Conservation (phyloP, 371 early-diverging fungal genomes). For the Apophysomyces trapeziformis region DNA sequence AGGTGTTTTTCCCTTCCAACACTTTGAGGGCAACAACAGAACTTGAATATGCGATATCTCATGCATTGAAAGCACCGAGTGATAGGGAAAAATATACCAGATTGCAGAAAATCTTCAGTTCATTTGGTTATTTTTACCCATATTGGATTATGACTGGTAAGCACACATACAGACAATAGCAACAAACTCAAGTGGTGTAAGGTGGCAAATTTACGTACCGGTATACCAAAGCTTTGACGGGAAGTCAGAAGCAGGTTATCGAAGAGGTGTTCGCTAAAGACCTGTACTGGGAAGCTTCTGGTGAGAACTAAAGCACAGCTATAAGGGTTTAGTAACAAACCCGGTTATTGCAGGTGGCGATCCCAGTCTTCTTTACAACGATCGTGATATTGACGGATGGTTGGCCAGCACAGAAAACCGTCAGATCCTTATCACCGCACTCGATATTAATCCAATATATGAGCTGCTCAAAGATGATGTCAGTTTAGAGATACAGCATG, state of each 20-base stretch:
- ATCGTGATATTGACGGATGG: not conserved
- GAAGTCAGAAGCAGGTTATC: not conserved
- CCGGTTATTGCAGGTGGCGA: not conserved
- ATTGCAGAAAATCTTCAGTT: not conserved
- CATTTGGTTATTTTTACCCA: not conserved
- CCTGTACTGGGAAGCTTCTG: not conserved
- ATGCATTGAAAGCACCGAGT: not conserved
- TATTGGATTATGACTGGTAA: not conserved
- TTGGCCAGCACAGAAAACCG: not conserved
- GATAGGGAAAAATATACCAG: not conserved
- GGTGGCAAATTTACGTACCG: not conserved
- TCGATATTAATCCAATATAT: not conserved
- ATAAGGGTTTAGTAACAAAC: too few species aligned
- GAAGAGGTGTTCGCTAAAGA: not conserved
- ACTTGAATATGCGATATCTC: not conserved
- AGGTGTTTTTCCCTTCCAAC: not conserved
- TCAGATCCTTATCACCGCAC: not conserved
- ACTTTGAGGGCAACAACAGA: not conserved
- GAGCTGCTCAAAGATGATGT: not conserved
- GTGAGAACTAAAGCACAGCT: not conserved
- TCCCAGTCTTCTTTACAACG: not conserved
- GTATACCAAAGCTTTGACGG: not conserved
- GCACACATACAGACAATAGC: not conserved
- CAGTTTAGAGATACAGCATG: not conserved
- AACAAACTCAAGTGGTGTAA: not conserved